Percentiles rank a stretch among this genome's conserved stretches.
Evolutionary conservation across 2,329 filamentous ascomycete species (phyloP).

Genomic region (Juglanconis juglandina): DNA sequence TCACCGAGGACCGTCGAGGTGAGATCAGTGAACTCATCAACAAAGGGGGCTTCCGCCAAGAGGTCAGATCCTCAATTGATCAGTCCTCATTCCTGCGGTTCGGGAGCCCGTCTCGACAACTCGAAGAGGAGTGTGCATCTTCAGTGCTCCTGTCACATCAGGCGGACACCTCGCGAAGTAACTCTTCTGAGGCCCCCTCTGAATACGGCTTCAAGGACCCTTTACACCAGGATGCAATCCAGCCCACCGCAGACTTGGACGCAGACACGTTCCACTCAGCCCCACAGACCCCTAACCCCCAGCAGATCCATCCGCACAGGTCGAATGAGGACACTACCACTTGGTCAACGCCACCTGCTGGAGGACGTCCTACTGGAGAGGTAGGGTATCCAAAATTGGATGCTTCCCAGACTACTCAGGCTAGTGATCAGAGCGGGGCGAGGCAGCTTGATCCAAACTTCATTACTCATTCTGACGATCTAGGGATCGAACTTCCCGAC

Average conservation of each 20-base stretch:
- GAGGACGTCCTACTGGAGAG: neutral
- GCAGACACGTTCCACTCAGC: neutral
- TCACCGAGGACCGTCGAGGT: slow-evolving; percentile 30
- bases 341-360: neutral
- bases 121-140: slow-evolving; percentile 20
- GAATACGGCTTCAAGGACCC: neutral
- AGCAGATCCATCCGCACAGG: neutral
- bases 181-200: slow-evolving; percentile 12
- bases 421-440: slow-evolving; percentile 42
- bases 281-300: neutral
- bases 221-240: neutral
- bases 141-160: slow-evolving; percentile 3
- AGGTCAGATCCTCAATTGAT: slow-evolving; percentile 36
- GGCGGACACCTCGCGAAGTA: neutral
- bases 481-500: slow-evolving; percentile 22
- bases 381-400: slow-evolving; percentile 30
- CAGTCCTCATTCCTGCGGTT: slow-evolving; percentile 20
- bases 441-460: slow-evolving; percentile 46
- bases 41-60: slow-evolving; percentile 46
- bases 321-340: neutral
- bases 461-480: slow-evolving; percentile 27
- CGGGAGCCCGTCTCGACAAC: slow-evolving; percentile 28
- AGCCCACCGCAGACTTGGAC: neutral
- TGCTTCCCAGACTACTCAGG: slow-evolving; percentile 33
- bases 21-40: slow-evolving; percentile 44